Conservation (phyloP, 768 basidiomycete genomes). For the Dioszegia aurantiaca region DNA sequence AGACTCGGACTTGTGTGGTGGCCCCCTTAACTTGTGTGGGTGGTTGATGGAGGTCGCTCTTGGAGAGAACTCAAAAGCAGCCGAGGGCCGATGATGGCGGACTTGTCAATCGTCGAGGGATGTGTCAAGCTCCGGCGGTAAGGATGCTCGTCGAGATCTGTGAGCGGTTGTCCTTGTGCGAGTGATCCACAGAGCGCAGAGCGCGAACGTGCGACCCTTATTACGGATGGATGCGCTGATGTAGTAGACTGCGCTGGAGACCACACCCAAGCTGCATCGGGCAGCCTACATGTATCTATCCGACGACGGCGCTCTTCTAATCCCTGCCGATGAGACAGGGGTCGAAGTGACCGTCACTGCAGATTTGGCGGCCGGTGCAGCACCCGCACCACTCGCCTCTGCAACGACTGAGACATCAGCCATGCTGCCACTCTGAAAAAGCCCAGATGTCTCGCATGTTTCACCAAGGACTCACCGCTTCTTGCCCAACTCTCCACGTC, state of each 20-base stretch:
- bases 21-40: too few species aligned
- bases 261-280: constrained; percentile 1
- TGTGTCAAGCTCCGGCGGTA: not conserved
- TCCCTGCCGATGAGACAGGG: not conserved
- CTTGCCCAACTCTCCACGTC: constrained; percentile 32
- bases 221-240: too few species aligned
- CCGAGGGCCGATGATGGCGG: too few species aligned
- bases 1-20: not conserved
- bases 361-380: not conserved
- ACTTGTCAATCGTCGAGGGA: too few species aligned
- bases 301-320: constrained; percentile 11
- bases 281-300: constrained; percentile 13
- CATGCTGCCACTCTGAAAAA: not conserved
- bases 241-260: too few species aligned
- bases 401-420: constrained; percentile 4
- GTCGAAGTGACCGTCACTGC: not conserved
- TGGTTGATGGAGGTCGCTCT: too few species aligned
- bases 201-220: not conserved
- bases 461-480: constrained; percentile 15
- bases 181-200: too few species aligned
- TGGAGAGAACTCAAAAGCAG: too few species aligned
- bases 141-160: not conserved
- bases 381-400: not conserved
- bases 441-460: too few species aligned
- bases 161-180: not conserved